These are phyloP conservation scores for Phaeomoniella chlamydospora DNA, from an alignment of 2,329 filamentous ascomycete genomes.

Conservation along the genomic window DNA sequence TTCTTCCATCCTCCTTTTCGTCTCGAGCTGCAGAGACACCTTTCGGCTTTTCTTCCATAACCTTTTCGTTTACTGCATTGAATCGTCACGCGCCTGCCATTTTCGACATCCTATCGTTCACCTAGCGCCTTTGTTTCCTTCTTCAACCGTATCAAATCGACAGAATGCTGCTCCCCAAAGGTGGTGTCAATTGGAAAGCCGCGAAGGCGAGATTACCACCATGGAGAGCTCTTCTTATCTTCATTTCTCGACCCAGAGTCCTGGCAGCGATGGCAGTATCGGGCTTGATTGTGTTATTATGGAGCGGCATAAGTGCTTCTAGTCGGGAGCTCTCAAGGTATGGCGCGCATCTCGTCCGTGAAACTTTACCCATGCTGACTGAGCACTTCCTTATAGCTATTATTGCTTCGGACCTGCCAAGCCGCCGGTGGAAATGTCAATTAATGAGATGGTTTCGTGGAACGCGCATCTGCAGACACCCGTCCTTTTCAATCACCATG, in stretches of 20 bases:
- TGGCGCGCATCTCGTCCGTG: constrained; percentile 2
- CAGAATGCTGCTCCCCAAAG: constrained; percentile 79
- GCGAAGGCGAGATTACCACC: constrained; percentile 67
- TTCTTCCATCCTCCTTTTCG: no score
- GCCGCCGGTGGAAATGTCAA: constrained; percentile 88
- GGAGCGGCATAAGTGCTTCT: constrained; percentile 68
- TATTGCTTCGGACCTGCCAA: constrained; percentile 95
- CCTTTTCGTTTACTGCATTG: no score
- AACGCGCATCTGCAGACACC: constrained; percentile 78
- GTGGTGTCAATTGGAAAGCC: constrained; percentile 84
- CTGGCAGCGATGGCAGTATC: constrained; percentile 58
- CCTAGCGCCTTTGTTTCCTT: neutral
- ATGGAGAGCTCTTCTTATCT: constrained; percentile 53
- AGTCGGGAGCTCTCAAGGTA: constrained; percentile 87
- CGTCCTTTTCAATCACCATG: constrained; percentile 91
- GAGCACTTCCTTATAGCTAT: constrained; percentile 45
- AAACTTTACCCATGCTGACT: constrained; percentile 4
- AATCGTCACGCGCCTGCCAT: no score
- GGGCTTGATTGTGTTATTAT: constrained; percentile 65
- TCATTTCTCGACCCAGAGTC: constrained; percentile 64
- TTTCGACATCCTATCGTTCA: no score
- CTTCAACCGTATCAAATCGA: constrained; percentile 2
- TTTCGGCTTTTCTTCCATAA: no score
- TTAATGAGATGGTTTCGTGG: constrained; percentile 86
- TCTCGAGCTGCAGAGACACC: no score